These are phyloP conservation scores for Aureobasidium sp. DNA, from an alignment of 2,329 filamentous ascomycete species.

Conservation along the genomic window DNA sequence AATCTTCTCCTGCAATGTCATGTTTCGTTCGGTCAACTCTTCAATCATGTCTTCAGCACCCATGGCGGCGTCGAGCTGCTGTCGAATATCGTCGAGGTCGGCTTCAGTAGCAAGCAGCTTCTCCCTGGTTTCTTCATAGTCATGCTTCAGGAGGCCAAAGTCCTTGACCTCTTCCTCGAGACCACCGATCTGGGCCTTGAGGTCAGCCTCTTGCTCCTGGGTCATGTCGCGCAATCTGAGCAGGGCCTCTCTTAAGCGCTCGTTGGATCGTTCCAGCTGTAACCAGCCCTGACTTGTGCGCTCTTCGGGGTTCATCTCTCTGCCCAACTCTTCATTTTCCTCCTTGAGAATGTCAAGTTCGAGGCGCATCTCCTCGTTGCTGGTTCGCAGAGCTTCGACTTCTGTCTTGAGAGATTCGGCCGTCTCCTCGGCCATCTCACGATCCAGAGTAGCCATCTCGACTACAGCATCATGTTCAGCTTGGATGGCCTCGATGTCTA, in stretches of 20 bases:
- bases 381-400: slow-evolving; percentile 66
- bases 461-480: slow-evolving; percentile 78
- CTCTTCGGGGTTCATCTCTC: slow-evolving; percentile 84
- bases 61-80: slow-evolving; percentile 83
- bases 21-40: slow-evolving; percentile 80
- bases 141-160: slow-evolving; percentile 42
- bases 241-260: slow-evolving; percentile 77
- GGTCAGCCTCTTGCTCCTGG: slow-evolving; percentile 73
- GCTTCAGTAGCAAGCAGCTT: slow-evolving; percentile 66
- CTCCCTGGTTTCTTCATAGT: slow-evolving; percentile 63
- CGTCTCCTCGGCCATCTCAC: slow-evolving; percentile 93
- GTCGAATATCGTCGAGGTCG: slow-evolving; percentile 74
- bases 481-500: slow-evolving; percentile 64
- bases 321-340: slow-evolving; percentile 76
- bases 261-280: slow-evolving; percentile 85
- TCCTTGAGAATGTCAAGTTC: slow-evolving; percentile 82
- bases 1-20: slow-evolving; percentile 73
- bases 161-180: slow-evolving; percentile 38
- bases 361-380: slow-evolving; percentile 75
- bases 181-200: slow-evolving; percentile 53
- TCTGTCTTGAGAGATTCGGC: slow-evolving; percentile 77
- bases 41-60: slow-evolving; percentile 92
- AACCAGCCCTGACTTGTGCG: slow-evolving; percentile 80
- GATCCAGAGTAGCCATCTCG: slow-evolving; percentile 81
- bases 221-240: slow-evolving; percentile 79